Evolutionary conservation across 257 asterid species (phyloP), one percentile per base, ranked within the genome.

Genomic region (Solanum etuberosum): DNA sequence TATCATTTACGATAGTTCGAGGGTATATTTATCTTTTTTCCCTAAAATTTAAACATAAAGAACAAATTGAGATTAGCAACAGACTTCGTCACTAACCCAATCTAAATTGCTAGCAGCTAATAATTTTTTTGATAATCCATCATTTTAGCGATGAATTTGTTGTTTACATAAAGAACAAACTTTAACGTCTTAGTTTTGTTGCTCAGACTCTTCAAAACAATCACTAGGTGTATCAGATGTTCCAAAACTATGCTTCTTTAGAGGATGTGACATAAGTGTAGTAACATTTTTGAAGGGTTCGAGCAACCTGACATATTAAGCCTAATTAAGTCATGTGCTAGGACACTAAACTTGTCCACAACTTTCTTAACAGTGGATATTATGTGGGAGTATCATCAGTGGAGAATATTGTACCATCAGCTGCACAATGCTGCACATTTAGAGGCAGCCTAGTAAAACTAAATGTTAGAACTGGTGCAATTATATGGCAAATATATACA

Each of bases 371-470:
- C 48, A 42, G 48, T 42, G 48, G 48, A 10, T 42, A 42, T 42
- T 42, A 42, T 42, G 48, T 42, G 48, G 48, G 48, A 42, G 48
- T 42, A 42, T 42, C 48, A 42, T 42, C 15, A 42, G 48, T 42
- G 48, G 48, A 42, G 48, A 42, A 42, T 42, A 3, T 3, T 2
- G 14, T 42, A 42, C 48, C 4, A 42, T 3, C 98, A 15, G 89
- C 93, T 0, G 86, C 48, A 3, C 87, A 88, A 85, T 96, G 97
- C 63, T 96, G 97, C 90, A 93, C 89, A 1, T 95, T 96, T 87
- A 92, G 98, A 1, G 99, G 99, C 9, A 94, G 98, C 91, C 42
- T 95, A 27, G 94, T 91, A 1, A 96, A 95, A 91, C 92, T 96
- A 12, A 93, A 94, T 14, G 85, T 91, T 38, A 71, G 63, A 29